Evolutionary conservation across 768 basidiomycete species (phyloP).

Genomic region (Boletus coccyginus): DNA sequence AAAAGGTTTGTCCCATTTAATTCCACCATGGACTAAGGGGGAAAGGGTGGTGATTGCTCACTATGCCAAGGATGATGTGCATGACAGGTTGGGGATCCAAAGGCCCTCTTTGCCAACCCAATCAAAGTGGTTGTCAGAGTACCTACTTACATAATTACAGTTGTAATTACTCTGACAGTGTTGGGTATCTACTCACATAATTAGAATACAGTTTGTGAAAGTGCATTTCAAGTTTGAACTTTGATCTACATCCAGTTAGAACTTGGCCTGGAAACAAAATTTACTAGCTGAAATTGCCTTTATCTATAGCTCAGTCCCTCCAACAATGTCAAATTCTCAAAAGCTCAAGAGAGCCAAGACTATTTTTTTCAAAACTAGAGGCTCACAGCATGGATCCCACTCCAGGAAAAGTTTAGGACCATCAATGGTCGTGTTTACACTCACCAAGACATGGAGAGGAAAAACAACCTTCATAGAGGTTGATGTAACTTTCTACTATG

Average conservation of each 20-base stretch:
- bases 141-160: no score
- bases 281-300: no score
- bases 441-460: background rate
- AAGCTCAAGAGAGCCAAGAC: background rate
- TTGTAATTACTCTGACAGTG: no score
- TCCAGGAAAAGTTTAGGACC: background rate
- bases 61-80: background rate
- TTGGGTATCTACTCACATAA: no score
- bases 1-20: background rate
- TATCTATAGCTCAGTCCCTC: no score
- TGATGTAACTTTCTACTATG: background rate
- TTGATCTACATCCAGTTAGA: no score
- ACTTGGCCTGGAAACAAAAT: no score
- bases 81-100: background rate
- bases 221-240: no score
- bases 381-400: background rate
- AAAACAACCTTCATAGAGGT: background rate
- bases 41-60: background rate
- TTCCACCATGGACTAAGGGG: background rate
- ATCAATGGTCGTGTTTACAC: background rate
- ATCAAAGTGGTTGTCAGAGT: no score
- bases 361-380: background rate
- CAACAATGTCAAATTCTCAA: background rate
- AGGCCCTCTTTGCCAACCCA: no score
- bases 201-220: no score